A percentile compares a stretch with the other conserved stretches of the same genome.
These are phyloP conservation scores for Thielaviopsis ethacetica DNA, from an alignment of 2,329 filamentous ascomycete genomes.

Conservation along the genomic window DNA sequence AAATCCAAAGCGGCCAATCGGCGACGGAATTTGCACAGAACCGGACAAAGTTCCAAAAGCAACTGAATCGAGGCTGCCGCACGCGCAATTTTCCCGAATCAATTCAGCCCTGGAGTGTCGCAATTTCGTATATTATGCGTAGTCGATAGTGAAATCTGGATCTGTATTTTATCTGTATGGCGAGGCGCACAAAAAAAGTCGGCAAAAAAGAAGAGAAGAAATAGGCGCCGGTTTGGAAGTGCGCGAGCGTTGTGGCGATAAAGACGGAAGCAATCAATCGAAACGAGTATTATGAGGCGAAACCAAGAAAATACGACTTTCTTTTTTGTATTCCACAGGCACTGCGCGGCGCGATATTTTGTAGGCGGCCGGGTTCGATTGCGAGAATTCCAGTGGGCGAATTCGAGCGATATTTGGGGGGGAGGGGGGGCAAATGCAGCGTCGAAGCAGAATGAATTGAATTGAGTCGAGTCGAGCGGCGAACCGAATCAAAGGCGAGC, in stretches of 20 bases:
- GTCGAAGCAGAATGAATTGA: background rate
- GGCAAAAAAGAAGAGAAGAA: background rate
- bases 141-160: background rate
- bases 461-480: background rate
- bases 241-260: background rate
- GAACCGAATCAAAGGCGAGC: background rate
- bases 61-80: background rate
- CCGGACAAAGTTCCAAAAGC: background rate
- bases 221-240: background rate
- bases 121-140: background rate
- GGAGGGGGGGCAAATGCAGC: background rate
- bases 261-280: background rate
- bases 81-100: background rate
- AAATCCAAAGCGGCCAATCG: background rate
- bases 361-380: background rate
- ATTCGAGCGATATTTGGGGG: background rate
- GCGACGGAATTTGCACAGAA: background rate
- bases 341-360: background rate
- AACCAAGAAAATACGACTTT: background rate
- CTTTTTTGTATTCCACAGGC: background rate
- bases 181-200: background rate
- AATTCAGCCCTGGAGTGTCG: background rate
- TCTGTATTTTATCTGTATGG: background rate
- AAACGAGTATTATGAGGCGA: background rate
- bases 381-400: background rate